phyloP scores from a whole-genome alignment of 345 rosid genomes.

The Acer negundo region DNA sequence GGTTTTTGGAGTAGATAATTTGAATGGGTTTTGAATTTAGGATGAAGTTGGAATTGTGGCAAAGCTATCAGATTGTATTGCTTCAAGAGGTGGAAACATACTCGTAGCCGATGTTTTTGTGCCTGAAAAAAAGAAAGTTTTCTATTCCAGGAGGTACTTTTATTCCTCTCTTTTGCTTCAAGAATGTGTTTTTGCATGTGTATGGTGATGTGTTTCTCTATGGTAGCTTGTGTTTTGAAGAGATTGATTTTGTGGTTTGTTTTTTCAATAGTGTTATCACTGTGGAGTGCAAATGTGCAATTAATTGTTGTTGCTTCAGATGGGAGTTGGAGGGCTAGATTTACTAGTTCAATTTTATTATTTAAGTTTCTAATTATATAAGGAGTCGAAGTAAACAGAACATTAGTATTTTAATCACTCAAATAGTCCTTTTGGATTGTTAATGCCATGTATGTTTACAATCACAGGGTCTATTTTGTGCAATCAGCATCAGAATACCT shows the following conservation, averaged over 20 bases:
- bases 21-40: conserved; percentile 35
- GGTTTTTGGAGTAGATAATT: conserved; percentile 4
- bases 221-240: background rate
- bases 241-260: background rate
- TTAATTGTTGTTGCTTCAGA: background rate
- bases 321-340: background rate
- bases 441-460: background rate
- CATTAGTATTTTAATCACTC: background rate
- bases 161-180: background rate
- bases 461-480: conserved; percentile 1
- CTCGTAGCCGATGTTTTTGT: conserved; percentile 90
- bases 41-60: conserved; percentile 93
- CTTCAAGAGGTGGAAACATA: conserved; percentile 92
- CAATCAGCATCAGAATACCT: background rate
- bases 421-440: conserved; percentile 1
- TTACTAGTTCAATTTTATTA: background rate
- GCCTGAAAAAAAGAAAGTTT: conserved; percentile 71
- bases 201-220: conserved; percentile 4
- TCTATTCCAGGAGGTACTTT: conserved; percentile 85
- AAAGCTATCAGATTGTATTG: conserved; percentile 85
- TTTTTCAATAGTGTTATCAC: background rate
- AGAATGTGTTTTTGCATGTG: background rate
- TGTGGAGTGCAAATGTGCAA: background rate
- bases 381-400: background rate
- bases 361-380: background rate